Percentiles rank a stretch among this genome's conserved stretches.
Conservation (phyloP, 2,329 filamentous ascomycete genomes). For the Aspergillus sp. region DNA sequence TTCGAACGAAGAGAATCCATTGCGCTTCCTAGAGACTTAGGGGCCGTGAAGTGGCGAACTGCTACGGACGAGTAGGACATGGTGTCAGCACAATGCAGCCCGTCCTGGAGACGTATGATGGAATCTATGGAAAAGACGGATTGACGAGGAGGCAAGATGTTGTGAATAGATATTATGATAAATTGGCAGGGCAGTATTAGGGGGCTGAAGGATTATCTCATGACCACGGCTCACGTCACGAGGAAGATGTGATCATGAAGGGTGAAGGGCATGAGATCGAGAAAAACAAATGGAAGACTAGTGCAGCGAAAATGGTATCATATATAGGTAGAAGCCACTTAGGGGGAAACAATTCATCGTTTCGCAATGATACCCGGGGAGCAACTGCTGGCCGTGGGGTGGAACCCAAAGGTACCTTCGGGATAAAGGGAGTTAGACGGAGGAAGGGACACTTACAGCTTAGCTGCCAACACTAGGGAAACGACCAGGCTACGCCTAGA, state of each 20-base stretch:
- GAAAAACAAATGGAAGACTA: conserved; percentile 1
- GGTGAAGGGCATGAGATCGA: not conserved
- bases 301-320: not conserved
- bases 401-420: conserved; percentile 3
- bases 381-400: conserved; percentile 2
- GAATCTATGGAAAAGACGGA: conserved; percentile 70
- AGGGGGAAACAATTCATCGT: not conserved
- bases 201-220: conserved; percentile 65
- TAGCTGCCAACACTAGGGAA: not conserved
- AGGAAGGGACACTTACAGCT: not conserved
- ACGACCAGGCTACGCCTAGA: conserved; percentile 6
- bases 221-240: conserved; percentile 19
- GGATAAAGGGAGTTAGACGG: conserved; percentile 2
- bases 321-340: not conserved
- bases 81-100: conserved; percentile 45
- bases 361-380: not conserved
- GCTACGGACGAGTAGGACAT: conserved; percentile 63
- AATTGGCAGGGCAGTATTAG: conserved; percentile 75
- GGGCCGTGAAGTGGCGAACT: conserved; percentile 71
- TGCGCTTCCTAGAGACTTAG: conserved; percentile 71
- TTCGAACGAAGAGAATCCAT: conserved; percentile 51
- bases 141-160: conserved; percentile 79
- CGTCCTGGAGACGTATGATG: conserved; percentile 24
- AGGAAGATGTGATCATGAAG: conserved; percentile 11
- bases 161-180: conserved; percentile 93